Percentiles rank a stretch among this genome's conserved stretches.
phyloP scores from a whole-genome alignment of 352 stramenopile genomes.

The Thalassiosira hispida region DNA sequence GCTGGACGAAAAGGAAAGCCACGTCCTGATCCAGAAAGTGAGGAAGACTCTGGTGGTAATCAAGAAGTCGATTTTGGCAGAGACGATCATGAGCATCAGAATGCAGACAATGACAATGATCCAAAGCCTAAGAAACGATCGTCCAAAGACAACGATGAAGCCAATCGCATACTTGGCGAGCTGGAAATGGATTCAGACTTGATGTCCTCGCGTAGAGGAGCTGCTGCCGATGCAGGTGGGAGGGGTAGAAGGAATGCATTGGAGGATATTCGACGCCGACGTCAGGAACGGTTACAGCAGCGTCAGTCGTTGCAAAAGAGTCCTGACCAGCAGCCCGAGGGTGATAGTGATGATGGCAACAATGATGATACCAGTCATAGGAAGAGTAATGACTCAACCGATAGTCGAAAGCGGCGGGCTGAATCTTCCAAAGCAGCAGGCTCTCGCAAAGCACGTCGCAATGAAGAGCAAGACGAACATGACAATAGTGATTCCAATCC shows the following conservation, averaged over 20 bases:
- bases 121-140: background rate
- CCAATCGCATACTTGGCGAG: slow-evolving; percentile 34
- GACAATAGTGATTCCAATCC: slow-evolving; percentile 7
- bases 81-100: background rate
- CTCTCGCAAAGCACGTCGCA: slow-evolving; percentile 14
- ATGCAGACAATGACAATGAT: slow-evolving; percentile 1
- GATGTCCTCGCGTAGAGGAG: slow-evolving; percentile 21
- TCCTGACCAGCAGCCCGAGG: background rate
- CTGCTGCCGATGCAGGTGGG: background rate
- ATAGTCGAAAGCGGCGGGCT: background rate
- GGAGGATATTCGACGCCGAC: slow-evolving; percentile 40
- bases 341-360: slow-evolving; percentile 10
- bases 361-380: background rate
- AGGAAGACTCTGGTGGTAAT: slow-evolving; percentile 3
- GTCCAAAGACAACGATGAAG: background rate
- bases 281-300: slow-evolving; percentile 13
- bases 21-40: background rate
- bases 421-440: background rate
- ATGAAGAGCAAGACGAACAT: background rate
- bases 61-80: background rate
- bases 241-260: slow-evolving; percentile 32
- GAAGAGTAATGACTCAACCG: background rate
- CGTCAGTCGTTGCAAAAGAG: slow-evolving; percentile 6
- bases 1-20: slow-evolving; percentile 3
- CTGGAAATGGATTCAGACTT: slow-evolving; percentile 45